Base-by-base conservation (phyloP, 306 rosid species). In the Casuarina cunninghamiana region DNA sequence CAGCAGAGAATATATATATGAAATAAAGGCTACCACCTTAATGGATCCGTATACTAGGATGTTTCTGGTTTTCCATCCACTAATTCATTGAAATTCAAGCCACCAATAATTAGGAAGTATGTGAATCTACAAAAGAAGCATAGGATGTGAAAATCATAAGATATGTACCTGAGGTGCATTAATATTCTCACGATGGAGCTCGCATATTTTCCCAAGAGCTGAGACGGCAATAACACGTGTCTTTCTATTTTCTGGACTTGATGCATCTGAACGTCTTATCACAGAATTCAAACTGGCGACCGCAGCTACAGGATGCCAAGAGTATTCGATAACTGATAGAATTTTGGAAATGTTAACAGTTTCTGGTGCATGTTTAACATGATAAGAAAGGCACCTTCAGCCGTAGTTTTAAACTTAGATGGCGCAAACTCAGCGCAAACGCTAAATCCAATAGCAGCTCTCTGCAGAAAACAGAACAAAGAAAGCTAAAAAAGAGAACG, bases 131-230 rank as follows among this genome's bases (percentile, higher is more conserved):
- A 43, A 46, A 21, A 5, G 38, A 70, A 48, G 51, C 51, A 48
- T 48, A 48, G 2, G 11, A 48, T 48, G 51, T 48, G 48, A 17
- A 67, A 39, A 72, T 10, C 37, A 17, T 41, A 5, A 54, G 35
- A 58, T 53, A 17, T 8, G 67, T 73, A 82, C 85, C 82, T 21
- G 5, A 12, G 76, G 61, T 55, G 60, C 62, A 1, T 57, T 17
- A 2, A 82, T 67, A 69, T 5, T 41, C 26, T 39, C 79, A 73
- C 72, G 79, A 0, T 75, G 63, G 70, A 48, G 78, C 9, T 77
- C 75, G 60, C 48, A 73, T 49, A 82, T 74, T 60, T 82, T 82
- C 41, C 85, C 85, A 15, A 82, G 55, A 74, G 82, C 76, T 58
- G 85, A 54, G 58, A 73, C 85, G 38, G 82, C 82, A 1, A 45